Conservation (phyloP, 306 rosid species). For the Carpinus viminea region DNA sequence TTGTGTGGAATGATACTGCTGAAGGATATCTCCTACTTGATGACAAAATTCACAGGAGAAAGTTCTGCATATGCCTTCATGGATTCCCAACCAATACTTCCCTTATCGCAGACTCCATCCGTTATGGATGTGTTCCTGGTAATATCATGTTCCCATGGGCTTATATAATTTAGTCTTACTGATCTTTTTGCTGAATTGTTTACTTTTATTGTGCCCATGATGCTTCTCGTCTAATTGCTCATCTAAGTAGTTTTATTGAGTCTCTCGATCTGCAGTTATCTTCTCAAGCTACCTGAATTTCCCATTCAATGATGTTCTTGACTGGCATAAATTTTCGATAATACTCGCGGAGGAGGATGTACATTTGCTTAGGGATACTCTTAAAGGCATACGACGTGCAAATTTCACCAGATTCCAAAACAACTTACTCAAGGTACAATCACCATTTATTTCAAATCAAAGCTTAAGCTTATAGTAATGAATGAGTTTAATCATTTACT, state of each 20-base stretch:
- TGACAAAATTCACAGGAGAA: too few species aligned
- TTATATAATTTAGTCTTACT: too few species aligned
- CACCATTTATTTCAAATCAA: too few species aligned
- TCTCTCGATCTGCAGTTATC: slow-evolving; percentile 32
- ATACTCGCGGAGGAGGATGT: slow-evolving; percentile 24
- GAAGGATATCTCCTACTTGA: background rate
- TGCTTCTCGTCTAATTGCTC: too few species aligned
- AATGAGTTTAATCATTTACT: too few species aligned
- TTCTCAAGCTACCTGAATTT: slow-evolving; percentile 26
- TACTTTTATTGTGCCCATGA: too few species aligned
- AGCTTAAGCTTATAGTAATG: too few species aligned
- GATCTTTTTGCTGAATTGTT: too few species aligned
- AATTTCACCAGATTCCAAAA: slow-evolving; percentile 16
- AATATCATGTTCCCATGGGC: background rate
- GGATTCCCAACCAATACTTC: slow-evolving; percentile 20
- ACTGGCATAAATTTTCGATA: slow-evolving; percentile 38
- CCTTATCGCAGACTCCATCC: slow-evolving; percentile 36
- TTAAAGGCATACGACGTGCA: slow-evolving; percentile 14
- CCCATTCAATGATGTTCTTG: slow-evolving; percentile 36
- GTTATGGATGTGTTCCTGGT: slow-evolving; percentile 43
- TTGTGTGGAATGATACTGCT: background rate
- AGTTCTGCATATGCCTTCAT: slow-evolving; percentile 26
- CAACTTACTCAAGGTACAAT: slow-evolving; percentile 31
- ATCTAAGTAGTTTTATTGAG: background rate
- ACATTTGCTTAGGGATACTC: slow-evolving; percentile 22